Evolutionary conservation across 768 basidiomycete species (phyloP).

Genomic region (Suillus ampliporus): DNA sequence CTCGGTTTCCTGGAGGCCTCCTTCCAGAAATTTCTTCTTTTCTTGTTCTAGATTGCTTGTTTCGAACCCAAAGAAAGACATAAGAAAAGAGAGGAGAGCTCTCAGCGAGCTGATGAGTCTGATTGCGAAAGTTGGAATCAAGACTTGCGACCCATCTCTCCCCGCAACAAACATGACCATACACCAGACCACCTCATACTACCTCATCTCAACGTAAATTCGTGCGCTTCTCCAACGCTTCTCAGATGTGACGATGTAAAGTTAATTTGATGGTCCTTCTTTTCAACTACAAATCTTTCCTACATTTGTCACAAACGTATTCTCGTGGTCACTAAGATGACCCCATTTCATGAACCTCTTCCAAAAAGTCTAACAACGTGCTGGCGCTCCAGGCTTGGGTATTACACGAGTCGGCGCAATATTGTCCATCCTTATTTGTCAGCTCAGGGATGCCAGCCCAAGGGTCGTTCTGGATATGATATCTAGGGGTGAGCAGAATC

Average conservation of each 20-base stretch:
- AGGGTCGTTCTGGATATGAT: constrained; percentile 76
- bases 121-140: constrained; percentile 10
- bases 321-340: constrained; percentile 7
- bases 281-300: constrained; percentile 23
- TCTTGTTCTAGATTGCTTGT: constrained; percentile 66
- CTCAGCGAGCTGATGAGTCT: constrained; percentile 12
- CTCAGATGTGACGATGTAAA: constrained; percentile 2
- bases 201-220: constrained; percentile 1
- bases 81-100: constrained; percentile 30
- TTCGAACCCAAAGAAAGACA: constrained; percentile 89
- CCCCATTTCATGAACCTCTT: constrained; percentile 62
- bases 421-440: constrained; percentile 83
- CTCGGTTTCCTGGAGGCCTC: constrained; percentile 62
- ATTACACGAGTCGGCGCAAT: constrained; percentile 86
- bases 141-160: constrained; percentile 2
- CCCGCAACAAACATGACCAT: constrained; percentile 23
- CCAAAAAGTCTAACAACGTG: constrained; percentile 88
- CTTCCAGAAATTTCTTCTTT: constrained; percentile 59
- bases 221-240: background rate
- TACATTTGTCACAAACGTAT: constrained; percentile 8
- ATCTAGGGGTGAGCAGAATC: constrained; percentile 70
- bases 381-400: constrained; percentile 98
- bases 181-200: constrained; percentile 10
- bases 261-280: background rate
- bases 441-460: constrained; percentile 97